These are phyloP conservation scores for Tieghemiomyces parasiticus DNA, from an alignment of 192 early-diverging fungal species.

Conservation along the genomic window DNA sequence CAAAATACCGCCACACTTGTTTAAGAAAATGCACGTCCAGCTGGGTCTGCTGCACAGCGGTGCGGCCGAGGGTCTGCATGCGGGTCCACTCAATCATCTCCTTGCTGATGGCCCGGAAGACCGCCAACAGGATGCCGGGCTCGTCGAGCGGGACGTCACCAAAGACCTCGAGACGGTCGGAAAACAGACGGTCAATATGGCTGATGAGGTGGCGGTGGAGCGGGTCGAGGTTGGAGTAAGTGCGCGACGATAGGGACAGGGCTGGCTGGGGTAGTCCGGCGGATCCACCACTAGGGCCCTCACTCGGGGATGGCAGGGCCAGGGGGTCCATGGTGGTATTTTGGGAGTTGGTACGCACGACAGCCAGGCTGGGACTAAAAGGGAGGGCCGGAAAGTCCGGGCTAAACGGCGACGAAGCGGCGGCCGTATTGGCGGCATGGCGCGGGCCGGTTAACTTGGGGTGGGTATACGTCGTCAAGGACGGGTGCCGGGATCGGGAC, in stretches of 20 bases:
- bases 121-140: background rate
- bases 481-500: conserved; percentile 1
- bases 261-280: too few relatives aligned
- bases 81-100: conserved; percentile 2
- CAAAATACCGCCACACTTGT: background rate
- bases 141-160: background rate
- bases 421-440: background rate
- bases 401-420: background rate
- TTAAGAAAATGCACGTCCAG: background rate
- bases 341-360: too few relatives aligned
- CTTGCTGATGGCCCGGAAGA: conserved; percentile 4
- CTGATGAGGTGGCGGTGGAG: conserved; percentile 25
- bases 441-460: background rate
- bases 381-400: background rate
- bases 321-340: too few relatives aligned
- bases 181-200: conserved; percentile 30
- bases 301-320: too few relatives aligned
- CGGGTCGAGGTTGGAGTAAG: conserved; percentile 7
- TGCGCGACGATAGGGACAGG: conserved; percentile 2
- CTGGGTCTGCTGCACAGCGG: background rate
- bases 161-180: conserved; percentile 29
- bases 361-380: background rate
- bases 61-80: background rate
- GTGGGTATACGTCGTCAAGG: conserved; percentile 5
- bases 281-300: too few relatives aligned